Percentiles rank a stretch among this genome's conserved stretches.
Evolutionary conservation across 148 eudicot genomes (phyloP).

Genomic region (Diospyros kaki): DNA sequence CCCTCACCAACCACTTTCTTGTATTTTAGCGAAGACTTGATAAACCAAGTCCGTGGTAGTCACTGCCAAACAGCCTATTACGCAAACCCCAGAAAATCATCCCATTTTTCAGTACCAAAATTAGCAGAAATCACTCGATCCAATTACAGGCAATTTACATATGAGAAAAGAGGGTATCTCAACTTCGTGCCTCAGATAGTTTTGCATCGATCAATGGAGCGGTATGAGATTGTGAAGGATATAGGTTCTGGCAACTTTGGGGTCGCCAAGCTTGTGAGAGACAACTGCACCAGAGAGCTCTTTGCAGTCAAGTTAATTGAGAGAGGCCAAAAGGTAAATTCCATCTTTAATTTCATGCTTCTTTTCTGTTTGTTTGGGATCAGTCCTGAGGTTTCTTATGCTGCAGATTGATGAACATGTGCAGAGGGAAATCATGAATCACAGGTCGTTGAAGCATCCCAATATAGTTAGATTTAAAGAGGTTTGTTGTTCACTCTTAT

Average conservation of each 20-base stretch:
- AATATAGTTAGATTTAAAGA: slow-evolving; percentile 83
- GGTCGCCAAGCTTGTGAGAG: slow-evolving; percentile 78
- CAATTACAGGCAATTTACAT: too few species aligned
- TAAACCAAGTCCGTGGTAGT: too few species aligned
- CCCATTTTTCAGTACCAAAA: too few species aligned
- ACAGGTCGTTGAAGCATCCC: slow-evolving; percentile 80
- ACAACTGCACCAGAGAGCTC: slow-evolving; percentile 50
- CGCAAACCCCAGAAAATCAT: too few species aligned
- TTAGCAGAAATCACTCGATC: too few species aligned
- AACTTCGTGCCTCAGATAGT: slow-evolving; percentile 1
- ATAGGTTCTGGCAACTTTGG: slow-evolving; percentile 89
- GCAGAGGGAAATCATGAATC: slow-evolving; percentile 87
- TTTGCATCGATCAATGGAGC: slow-evolving; percentile 52
- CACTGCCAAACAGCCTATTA: too few species aligned
- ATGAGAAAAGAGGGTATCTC: neutral
- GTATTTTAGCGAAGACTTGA: too few species aligned
- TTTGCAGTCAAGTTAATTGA: slow-evolving; percentile 80
- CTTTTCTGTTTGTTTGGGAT: slow-evolving; percentile 3
- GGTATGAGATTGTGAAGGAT: slow-evolving; percentile 64
- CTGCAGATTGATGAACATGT: slow-evolving; percentile 92
- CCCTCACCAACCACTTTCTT: too few species aligned
- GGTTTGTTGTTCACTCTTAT: slow-evolving; percentile 25
- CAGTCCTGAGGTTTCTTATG: neutral
- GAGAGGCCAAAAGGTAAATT: slow-evolving; percentile 68
- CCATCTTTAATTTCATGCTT: neutral